These are phyloP conservation scores for Paecilomyces dactylethromorphus DNA, from an alignment of 2,329 filamentous ascomycete species.

Conservation along the genomic window DNA sequence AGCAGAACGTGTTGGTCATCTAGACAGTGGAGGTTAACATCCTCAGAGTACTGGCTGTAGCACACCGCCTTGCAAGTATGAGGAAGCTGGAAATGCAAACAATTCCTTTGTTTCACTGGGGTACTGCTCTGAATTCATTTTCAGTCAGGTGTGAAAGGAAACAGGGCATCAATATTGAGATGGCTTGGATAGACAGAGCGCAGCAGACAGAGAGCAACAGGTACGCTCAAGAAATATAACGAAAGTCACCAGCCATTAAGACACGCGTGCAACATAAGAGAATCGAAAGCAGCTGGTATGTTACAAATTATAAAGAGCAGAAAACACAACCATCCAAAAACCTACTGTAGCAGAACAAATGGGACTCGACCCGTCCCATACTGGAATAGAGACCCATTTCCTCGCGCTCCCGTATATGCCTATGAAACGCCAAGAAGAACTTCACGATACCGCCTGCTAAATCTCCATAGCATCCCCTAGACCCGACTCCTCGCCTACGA, in stretches of 20 bases:
- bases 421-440: conserved; percentile 12
- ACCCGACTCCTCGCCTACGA: conserved; percentile 32
- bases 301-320: neutral
- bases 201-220: neutral
- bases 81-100: neutral
- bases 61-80: neutral
- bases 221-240: neutral
- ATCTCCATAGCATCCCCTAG: conserved; percentile 30
- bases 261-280: neutral
- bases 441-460: conserved; percentile 10
- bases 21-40: neutral
- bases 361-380: neutral
- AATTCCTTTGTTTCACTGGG: neutral
- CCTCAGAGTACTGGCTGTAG: neutral
- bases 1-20: neutral
- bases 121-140: neutral
- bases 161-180: neutral
- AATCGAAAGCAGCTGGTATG: neutral
- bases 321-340: neutral
- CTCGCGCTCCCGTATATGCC: conserved; percentile 1
- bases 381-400: neutral
- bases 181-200: neutral
- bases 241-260: neutral
- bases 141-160: neutral
- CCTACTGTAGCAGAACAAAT: neutral